phyloP scores from a whole-genome alignment of 352 stramenopile species.

The Phytophthora cactorum region DNA sequence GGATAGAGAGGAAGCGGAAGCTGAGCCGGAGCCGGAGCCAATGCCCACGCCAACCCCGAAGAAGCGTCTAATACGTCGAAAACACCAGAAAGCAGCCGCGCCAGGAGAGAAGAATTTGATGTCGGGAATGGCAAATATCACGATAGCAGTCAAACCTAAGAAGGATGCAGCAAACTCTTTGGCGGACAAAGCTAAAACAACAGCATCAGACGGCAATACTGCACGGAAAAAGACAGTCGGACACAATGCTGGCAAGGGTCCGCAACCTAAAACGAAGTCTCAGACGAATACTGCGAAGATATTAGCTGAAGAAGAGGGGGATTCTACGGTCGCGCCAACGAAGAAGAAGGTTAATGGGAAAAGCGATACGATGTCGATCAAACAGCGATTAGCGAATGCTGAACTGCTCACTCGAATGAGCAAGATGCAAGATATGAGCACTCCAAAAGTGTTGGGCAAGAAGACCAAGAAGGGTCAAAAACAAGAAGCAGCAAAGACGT shows the following conservation, averaged over 20 bases:
- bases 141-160: constrained; percentile 19
- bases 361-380: constrained; percentile 43
- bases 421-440: constrained; percentile 69
- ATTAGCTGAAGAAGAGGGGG: constrained; percentile 9
- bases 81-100: constrained; percentile 24
- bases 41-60: constrained; percentile 31
- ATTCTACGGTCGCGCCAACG: not conserved
- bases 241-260: constrained; percentile 5
- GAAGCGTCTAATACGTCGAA: constrained; percentile 48
- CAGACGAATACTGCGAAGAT: constrained; percentile 7
- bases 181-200: constrained; percentile 8
- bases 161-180: constrained; percentile 3
- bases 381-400: constrained; percentile 54
- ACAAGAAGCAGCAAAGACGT: constrained; percentile 34
- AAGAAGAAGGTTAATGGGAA: constrained; percentile 32
- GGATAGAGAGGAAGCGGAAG: constrained; percentile 27
- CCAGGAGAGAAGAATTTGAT: constrained; percentile 21
- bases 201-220: not conserved
- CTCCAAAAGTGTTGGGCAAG: constrained; percentile 67
- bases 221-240: constrained; percentile 10
- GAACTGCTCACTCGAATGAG: constrained; percentile 56
- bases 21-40: constrained; percentile 31
- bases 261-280: constrained; percentile 6
- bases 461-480: constrained; percentile 51
- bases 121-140: constrained; percentile 19